Evolutionary conservation across 345 rosid genomes (phyloP).

Genomic region (Pugionium dolabratum): DNA sequence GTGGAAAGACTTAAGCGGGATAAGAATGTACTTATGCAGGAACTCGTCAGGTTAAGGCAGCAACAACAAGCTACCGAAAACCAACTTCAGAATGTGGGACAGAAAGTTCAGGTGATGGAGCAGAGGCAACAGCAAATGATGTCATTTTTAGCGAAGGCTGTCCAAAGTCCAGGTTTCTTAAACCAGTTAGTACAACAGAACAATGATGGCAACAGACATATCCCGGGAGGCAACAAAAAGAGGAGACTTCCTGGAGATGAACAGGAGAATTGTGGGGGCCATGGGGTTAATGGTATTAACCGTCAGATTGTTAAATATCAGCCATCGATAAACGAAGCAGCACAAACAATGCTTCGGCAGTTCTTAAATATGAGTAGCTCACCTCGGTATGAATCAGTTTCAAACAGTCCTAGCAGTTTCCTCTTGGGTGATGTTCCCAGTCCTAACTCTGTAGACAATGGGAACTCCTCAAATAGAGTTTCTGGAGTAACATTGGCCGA

Average conservation of each 20-base stretch:
- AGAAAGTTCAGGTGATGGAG: slow-evolving; percentile 88
- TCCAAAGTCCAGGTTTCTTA: slow-evolving; percentile 77
- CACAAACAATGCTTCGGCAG: slow-evolving; percentile 64
- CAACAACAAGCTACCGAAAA: slow-evolving; percentile 78
- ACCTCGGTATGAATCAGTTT: slow-evolving; percentile 50
- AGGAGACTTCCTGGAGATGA: slow-evolving; percentile 72
- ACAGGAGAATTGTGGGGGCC: slow-evolving; percentile 45
- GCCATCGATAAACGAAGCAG: slow-evolving; percentile 69
- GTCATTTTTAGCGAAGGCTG: slow-evolving; percentile 87
- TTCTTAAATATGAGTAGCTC: slow-evolving; percentile 56
- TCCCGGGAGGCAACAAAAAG: slow-evolving; percentile 69
- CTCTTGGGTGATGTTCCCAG: slow-evolving; percentile 48
- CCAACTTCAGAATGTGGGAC: slow-evolving; percentile 71
- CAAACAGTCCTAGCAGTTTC: slow-evolving; percentile 47
- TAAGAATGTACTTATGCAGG: slow-evolving; percentile 91
- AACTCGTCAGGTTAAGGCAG: slow-evolving; percentile 86
- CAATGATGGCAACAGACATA: slow-evolving; percentile 59
- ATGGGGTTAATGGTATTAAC: slow-evolving; percentile 43
- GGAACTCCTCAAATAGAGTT: slow-evolving; percentile 41
- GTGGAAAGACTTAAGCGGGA: slow-evolving; percentile 85
- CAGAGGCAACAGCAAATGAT: slow-evolving; percentile 93
- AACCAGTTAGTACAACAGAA: slow-evolving; percentile 74
- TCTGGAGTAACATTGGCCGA: slow-evolving; percentile 52
- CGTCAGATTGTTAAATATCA: slow-evolving; percentile 74
- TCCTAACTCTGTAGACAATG: slow-evolving; percentile 41